Percentiles rank a stretch among this genome's conserved stretches.
These are phyloP conservation scores for Sporothrix phasma DNA, from an alignment of 2,329 filamentous ascomycete species.

Conservation along the genomic window DNA sequence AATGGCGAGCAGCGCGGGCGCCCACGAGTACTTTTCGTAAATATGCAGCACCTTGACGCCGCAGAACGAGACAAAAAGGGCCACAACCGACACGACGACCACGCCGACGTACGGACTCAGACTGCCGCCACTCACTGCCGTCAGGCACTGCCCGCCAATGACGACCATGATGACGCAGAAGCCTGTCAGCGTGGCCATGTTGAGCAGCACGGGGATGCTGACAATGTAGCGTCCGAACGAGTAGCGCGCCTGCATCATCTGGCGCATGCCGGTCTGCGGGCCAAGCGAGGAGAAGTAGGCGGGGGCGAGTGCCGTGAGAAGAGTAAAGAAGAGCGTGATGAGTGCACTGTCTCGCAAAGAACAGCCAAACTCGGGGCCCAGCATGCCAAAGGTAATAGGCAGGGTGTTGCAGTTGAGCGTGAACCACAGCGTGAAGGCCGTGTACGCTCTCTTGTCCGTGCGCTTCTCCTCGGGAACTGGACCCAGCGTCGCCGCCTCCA, in stretches of 20 bases:
- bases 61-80: slow-evolving; percentile 19
- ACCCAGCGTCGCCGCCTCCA: slow-evolving; percentile 36
- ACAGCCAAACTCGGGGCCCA: slow-evolving; percentile 45
- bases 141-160: slow-evolving; percentile 49
- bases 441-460: slow-evolving; percentile 32
- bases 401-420: slow-evolving; percentile 40
- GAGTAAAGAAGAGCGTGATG: slow-evolving; percentile 53
- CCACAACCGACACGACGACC: slow-evolving; percentile 35
- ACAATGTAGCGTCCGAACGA: slow-evolving; percentile 51
- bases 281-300: slow-evolving; percentile 50
- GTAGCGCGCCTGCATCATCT: slow-evolving; percentile 56
- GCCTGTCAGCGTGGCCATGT: slow-evolving; percentile 52
- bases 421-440: slow-evolving; percentile 40
- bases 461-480: slow-evolving; percentile 35
- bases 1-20: slow-evolving; percentile 18
- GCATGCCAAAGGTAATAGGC: slow-evolving; percentile 52
- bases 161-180: slow-evolving; percentile 54
- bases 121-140: slow-evolving; percentile 39
- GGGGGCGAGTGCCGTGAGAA: slow-evolving; percentile 43
- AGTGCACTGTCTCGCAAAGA: slow-evolving; percentile 46
- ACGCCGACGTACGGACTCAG: slow-evolving; percentile 49
- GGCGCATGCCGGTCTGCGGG: slow-evolving; percentile 53
- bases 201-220: slow-evolving; percentile 50
- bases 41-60: slow-evolving; percentile 19
- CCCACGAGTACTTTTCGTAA: slow-evolving; percentile 20